Conservation (phyloP, 306 rosid species). For the Styphnolobium japonicum region DNA sequence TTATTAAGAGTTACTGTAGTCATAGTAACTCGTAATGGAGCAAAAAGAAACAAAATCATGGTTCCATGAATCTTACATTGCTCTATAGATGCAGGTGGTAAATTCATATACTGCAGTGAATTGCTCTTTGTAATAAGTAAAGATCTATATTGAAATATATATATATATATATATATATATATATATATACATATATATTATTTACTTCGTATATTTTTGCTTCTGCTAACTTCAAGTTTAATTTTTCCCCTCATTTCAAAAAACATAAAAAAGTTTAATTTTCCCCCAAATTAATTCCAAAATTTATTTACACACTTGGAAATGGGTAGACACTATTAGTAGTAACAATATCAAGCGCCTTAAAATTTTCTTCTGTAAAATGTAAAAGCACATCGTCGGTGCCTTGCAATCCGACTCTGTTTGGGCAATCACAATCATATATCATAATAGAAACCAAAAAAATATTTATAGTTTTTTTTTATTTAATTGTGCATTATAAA, state of each 20-base stretch:
- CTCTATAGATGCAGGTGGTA: neutral
- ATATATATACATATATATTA: too few species aligned
- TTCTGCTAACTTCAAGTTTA: neutral
- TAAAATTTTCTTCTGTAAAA: neutral
- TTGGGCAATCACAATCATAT: constrained; percentile 10
- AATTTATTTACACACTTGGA: neutral
- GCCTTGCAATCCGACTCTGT: neutral
- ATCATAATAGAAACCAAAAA: neutral
- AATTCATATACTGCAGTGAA: neutral
- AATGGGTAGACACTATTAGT: neutral
- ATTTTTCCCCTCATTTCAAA: too few species aligned
- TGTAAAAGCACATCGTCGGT: constrained; percentile 21
- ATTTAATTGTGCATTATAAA: neutral
- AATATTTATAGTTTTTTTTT: neutral
- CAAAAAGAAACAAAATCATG: neutral
- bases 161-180: too few species aligned
- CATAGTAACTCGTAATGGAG: neutral
- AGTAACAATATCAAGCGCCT: too few species aligned
- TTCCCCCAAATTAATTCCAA: neutral
- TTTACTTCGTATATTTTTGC: neutral
- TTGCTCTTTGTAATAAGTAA: neutral
- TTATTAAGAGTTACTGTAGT: neutral
- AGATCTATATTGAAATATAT: neutral
- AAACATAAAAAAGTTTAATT: neutral
- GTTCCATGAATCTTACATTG: neutral